phyloP scores from a whole-genome alignment of 169 alveolate species.

The Theileria equi region DNA sequence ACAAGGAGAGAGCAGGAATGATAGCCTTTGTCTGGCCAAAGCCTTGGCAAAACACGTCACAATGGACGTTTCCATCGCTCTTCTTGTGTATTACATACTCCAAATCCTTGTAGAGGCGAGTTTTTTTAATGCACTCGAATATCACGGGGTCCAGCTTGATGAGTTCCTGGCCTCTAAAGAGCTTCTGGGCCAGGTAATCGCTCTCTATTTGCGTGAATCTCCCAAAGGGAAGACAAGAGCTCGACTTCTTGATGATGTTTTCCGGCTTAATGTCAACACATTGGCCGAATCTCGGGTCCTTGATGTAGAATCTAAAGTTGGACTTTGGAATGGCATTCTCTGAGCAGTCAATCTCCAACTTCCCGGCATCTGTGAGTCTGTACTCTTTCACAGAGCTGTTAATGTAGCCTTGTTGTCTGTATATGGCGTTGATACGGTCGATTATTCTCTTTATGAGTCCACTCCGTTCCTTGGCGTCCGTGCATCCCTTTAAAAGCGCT shows the following conservation, averaged over 20 bases:
- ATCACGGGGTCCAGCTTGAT: constrained; percentile 9
- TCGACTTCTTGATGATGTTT: constrained; percentile 19
- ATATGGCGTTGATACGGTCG: constrained; percentile 13
- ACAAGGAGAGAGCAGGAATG: constrained; percentile 1
- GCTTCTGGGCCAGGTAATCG: background rate
- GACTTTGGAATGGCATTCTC: constrained; percentile 33
- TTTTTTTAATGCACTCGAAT: background rate
- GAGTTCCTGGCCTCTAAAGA: constrained; percentile 1
- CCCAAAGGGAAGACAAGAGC: constrained; percentile 13
- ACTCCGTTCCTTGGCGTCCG: background rate
- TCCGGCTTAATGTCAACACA: constrained; percentile 13
- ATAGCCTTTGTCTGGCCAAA: background rate
- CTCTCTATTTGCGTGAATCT: constrained; percentile 23
- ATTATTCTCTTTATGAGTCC: background rate
- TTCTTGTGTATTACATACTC: constrained; percentile 8
- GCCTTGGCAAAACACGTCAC: constrained; percentile 7
- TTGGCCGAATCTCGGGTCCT: constrained; percentile 18
- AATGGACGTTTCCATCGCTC: background rate
- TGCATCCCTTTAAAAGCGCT: background rate
- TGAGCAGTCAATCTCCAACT: constrained; percentile 19
- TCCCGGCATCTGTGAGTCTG: constrained; percentile 1
- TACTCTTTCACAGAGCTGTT: constrained; percentile 12
- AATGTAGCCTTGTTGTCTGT: constrained; percentile 15
- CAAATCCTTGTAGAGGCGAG: constrained; percentile 1
- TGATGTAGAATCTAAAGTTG: constrained; percentile 39